phyloP scores from a whole-genome alignment of 2,329 filamentous ascomycete genomes.

The Neobulgaria alba region DNA sequence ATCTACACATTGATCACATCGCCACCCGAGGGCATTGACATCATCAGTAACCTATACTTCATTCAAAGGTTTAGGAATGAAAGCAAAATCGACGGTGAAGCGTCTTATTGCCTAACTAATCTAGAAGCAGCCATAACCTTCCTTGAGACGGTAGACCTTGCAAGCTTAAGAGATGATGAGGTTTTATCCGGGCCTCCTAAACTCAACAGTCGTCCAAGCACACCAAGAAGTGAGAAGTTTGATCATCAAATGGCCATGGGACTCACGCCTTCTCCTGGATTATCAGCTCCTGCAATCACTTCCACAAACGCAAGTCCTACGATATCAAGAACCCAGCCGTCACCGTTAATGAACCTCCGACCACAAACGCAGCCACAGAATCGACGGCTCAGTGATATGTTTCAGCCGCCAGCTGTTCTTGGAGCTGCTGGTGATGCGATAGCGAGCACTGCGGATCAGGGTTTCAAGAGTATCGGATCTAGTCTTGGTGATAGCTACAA shows the following conservation, averaged over 20 bases:
- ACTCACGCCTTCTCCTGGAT: constrained; percentile 26
- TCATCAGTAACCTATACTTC: constrained; percentile 91
- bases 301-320: constrained; percentile 25
- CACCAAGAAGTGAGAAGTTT: constrained; percentile 31
- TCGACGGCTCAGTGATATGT: constrained; percentile 73
- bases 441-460: constrained; percentile 80
- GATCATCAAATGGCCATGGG: constrained; percentile 22
- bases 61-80: constrained; percentile 86
- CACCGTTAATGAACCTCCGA: constrained; percentile 26
- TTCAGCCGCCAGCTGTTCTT: constrained; percentile 75
- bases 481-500: constrained; percentile 90
- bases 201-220: constrained; percentile 38
- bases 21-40: constrained; percentile 74
- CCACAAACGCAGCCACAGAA: constrained; percentile 45
- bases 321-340: constrained; percentile 26
- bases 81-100: constrained; percentile 82
- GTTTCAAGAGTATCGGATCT: constrained; percentile 83
- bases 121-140: constrained; percentile 93
- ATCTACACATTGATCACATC: constrained; percentile 94
- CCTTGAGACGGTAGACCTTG: constrained; percentile 87
- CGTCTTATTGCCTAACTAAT: constrained; percentile 93
- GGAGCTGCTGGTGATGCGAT: constrained; percentile 78
- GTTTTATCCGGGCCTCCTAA: constrained; percentile 59
- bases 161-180: constrained; percentile 77
- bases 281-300: constrained; percentile 17